Percentiles rank a stretch among this genome's conserved stretches.
These are phyloP conservation scores for Rhizophora apiculata DNA, from an alignment of 345 rosid species.

Conservation along the genomic window DNA sequence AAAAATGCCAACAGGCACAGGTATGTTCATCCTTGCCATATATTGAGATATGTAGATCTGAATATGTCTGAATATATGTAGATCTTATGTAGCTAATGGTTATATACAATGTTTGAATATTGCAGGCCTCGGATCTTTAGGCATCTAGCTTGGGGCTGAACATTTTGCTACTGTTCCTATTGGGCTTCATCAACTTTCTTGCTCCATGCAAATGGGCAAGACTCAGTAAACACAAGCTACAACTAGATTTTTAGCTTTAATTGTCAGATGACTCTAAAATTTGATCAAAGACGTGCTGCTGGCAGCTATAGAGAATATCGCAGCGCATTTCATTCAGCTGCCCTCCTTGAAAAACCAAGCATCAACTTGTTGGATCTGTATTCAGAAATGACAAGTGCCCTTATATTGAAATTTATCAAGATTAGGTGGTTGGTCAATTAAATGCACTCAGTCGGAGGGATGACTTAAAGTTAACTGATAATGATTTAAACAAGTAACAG, in stretches of 20 bases:
- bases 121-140: conserved; percentile 11
- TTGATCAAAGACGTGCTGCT: conserved; percentile 7
- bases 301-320: neutral
- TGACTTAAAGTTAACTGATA: neutral
- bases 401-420: neutral
- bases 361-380: neutral
- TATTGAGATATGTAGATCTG: neutral
- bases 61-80: no score
- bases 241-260: neutral
- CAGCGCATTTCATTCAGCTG: no score
- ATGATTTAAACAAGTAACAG: neutral
- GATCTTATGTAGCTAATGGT: neutral
- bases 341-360: neutral
- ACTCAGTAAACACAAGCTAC: neutral
- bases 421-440: neutral
- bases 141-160: conserved; percentile 4
- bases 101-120: neutral
- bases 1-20: neutral
- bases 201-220: neutral
- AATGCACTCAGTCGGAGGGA: no score
- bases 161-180: neutral
- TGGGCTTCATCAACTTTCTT: neutral
- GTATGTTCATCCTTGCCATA: neutral
- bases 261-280: neutral
- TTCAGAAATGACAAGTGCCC: neutral